Evolutionary conservation across 495 filamentous ascomycete species (phyloP).

Genomic region (Penicillium samsonianum): DNA sequence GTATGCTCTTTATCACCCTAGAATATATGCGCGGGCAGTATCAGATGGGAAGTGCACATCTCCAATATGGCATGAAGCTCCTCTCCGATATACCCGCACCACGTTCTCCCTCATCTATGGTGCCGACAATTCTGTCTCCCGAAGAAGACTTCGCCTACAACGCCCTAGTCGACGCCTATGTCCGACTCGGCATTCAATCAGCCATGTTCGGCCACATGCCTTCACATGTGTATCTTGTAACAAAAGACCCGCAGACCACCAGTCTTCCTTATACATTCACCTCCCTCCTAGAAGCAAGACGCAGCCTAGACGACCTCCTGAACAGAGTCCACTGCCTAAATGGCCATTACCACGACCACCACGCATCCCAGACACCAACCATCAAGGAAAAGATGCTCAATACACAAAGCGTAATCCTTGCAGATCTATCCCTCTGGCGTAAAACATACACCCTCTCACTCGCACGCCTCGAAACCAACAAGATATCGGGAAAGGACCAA

Average conservation of each 20-base stretch:
- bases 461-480: conserved; percentile 5
- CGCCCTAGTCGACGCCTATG: conserved; percentile 24
- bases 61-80: conserved; percentile 42
- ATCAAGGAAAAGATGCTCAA: conserved; percentile 6
- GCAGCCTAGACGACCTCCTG: conserved; percentile 20
- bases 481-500: conserved; percentile 12
- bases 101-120: conserved; percentile 9
- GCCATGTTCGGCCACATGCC: conserved; percentile 28
- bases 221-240: conserved; percentile 18
- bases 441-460: conserved; percentile 17
- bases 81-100: conserved; percentile 14
- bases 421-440: conserved; percentile 19
- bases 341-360: conserved; percentile 4
- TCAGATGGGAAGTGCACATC: conserved; percentile 44
- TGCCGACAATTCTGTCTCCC: conserved; percentile 12
- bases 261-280: conserved; percentile 16
- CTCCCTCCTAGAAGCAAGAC: conserved; percentile 16
- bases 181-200: conserved; percentile 19
- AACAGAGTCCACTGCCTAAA: conserved; percentile 24
- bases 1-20: conserved; percentile 52
- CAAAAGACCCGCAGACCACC: conserved; percentile 16
- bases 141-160: conserved; percentile 27
- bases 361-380: neutral
- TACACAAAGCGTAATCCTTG: conserved; percentile 9
- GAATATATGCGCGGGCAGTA: conserved; percentile 53